Conservation (phyloP, 1,284 basidiomycete genomes). For the Caloboletus firmus region DNA sequence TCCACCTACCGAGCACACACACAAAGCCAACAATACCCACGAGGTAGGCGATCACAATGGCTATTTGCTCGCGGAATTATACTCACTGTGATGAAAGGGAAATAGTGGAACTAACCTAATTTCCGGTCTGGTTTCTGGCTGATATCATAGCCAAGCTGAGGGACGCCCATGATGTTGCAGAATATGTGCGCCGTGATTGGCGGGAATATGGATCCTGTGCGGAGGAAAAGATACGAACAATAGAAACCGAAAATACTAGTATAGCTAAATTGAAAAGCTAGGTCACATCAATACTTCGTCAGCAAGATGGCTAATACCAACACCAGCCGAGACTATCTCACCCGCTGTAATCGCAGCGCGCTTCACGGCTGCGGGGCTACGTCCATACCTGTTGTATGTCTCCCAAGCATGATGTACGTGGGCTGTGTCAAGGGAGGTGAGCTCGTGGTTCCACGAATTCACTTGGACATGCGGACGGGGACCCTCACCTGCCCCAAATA, state of each 20-base stretch:
- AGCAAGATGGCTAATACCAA: constrained; percentile 2
- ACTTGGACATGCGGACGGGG: background rate
- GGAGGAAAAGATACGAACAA: constrained; percentile 82
- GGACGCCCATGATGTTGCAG: constrained; percentile 95
- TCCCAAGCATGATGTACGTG: constrained; percentile 94
- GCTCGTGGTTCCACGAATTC: constrained; percentile 4
- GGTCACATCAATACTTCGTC: constrained; percentile 4
- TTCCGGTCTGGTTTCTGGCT: constrained; percentile 38
- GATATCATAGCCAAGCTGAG: constrained; percentile 45
- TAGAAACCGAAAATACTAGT: constrained; percentile 93
- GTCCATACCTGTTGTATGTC: constrained; percentile 69
- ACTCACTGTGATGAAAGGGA: constrained; percentile 7
- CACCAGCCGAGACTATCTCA: constrained; percentile 40
- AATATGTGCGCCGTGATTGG: constrained; percentile 80
- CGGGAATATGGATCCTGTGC: constrained; percentile 65
- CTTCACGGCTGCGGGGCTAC: constrained; percentile 59
- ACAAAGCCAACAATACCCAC: constrained; percentile 49
- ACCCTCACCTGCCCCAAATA: constrained; percentile 81
- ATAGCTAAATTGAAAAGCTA: constrained; percentile 86
- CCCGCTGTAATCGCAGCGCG: constrained; percentile 59
- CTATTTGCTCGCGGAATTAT: constrained; percentile 32
- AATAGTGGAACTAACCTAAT: constrained; percentile 33
- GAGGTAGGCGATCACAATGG: constrained; percentile 46
- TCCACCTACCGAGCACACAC: constrained; percentile 35
- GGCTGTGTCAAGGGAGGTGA: constrained; percentile 48